Evolutionary conservation across 352 stramenopile species (phyloP).

Genomic region (Discostella stelligera): DNA sequence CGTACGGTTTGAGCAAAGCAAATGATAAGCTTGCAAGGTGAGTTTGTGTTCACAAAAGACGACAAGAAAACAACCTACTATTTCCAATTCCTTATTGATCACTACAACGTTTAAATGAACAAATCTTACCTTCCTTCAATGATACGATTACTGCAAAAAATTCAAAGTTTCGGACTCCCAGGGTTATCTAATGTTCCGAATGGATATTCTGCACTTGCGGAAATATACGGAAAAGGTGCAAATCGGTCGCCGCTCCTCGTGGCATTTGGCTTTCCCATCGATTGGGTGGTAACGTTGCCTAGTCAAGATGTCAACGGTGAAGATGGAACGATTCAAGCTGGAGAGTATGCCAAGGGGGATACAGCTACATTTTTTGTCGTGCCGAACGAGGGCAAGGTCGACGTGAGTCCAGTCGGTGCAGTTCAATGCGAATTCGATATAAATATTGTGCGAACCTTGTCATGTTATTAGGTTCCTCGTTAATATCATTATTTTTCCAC

Average conservation of each 20-base stretch:
- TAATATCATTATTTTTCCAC: neutral
- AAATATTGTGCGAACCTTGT: neutral
- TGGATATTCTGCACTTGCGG: slow-evolving; percentile 70
- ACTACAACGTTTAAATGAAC: neutral
- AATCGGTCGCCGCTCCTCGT: slow-evolving; percentile 78
- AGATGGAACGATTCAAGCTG: slow-evolving; percentile 84
- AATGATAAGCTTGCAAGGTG: slow-evolving; percentile 70
- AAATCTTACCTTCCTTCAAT: neutral
- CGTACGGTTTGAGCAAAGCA: slow-evolving; percentile 69
- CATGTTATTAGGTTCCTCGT: neutral
- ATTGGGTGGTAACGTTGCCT: slow-evolving; percentile 84
- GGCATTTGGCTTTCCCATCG: slow-evolving; percentile 73
- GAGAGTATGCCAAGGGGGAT: slow-evolving; percentile 85
- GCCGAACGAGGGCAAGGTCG: slow-evolving; percentile 54
- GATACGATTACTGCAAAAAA: neutral
- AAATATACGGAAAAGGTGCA: slow-evolving; percentile 76
- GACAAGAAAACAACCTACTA: neutral
- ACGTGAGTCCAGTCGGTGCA: slow-evolving; percentile 40
- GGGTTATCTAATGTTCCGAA: slow-evolving; percentile 46
- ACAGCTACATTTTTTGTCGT: slow-evolving; percentile 81
- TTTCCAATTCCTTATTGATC: neutral
- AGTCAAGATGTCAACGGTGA: slow-evolving; percentile 85
- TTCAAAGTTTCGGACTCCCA: slow-evolving; percentile 67
- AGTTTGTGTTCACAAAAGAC: slow-evolving; percentile 15
- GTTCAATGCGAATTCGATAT: slow-evolving; percentile 1